Base-by-base conservation (phyloP, 164 flowering plant genomes). In the Stephania cephalantha region DNA sequence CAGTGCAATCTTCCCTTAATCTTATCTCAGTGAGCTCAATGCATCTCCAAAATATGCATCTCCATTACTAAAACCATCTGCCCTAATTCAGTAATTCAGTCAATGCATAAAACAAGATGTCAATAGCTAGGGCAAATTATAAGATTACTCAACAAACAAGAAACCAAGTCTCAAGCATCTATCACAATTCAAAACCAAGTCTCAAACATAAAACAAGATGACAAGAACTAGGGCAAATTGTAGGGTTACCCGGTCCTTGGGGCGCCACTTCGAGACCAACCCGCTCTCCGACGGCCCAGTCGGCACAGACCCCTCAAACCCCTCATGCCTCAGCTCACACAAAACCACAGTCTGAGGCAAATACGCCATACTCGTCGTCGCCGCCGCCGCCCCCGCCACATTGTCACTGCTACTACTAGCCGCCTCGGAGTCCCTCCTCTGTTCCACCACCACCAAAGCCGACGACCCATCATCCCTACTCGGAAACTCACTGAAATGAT, bases 261-360 rank as follows among this genome's bases (percentile, higher is more conserved):
- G 93, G 70, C 98, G 83, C 97, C 98, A 95, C 77, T 90, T 95
- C 2, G 97, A 92, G 52, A 87, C 96, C 76, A 90, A 78, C 5
- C 98, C 99, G 61, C 81, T 90, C 44, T 90, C 91, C 0, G 90
- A 78, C 0, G 96, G 94, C 9, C 97, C 95, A 1, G 89, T 73
- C 1, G 90, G 91, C 15, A 78, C 75, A 69, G 83, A 81, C 45
- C 76, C 90, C 82, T 95, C 97, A n/a, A 91, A 93, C 1, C 85
- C 88, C 6, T 91, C 95, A 46, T 93, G 98, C 50, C 97, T 81
- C 52, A 87, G 88, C 84, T 92, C 99, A 52, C 96, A 87, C 69
- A 93, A 72, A 15, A 91, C 91, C 13, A 85, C 75, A 30, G 85
- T 88, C 80, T 88, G 98, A 1, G 95, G 95, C 85, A 95, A 82